Evolutionary conservation across 345 rosid species (phyloP).

Genomic region (Dimocarpus longan): DNA sequence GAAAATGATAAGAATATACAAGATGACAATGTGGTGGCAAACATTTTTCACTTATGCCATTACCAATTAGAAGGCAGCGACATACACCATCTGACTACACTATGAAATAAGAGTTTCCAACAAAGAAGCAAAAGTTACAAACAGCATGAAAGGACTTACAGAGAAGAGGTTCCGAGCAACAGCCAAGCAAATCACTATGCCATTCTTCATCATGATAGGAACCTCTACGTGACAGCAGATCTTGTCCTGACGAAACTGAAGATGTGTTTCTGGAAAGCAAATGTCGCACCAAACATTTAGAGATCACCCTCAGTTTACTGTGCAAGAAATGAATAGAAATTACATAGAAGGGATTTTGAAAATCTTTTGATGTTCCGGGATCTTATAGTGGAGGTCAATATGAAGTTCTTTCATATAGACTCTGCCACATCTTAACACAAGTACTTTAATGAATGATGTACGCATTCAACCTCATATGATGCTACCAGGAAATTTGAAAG

Average conservation of each 20-base stretch:
- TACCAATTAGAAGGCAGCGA: not conserved
- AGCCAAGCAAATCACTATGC: conserved; percentile 93
- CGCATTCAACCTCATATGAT: not conserved
- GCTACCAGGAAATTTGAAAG: not conserved
- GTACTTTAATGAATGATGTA: not conserved
- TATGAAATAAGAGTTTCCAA: not conserved
- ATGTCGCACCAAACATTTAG: conserved; percentile 23
- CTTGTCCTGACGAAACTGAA: conserved; percentile 70
- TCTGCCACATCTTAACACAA: not conserved
- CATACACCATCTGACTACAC: not conserved
- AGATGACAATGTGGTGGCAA: not conserved
- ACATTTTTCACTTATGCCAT: not conserved
- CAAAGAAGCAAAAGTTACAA: not conserved
- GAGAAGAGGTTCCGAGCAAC: conserved; percentile 89
- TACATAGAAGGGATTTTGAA: not conserved
- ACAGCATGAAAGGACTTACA: conserved; percentile 52
- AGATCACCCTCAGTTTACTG: conserved; percentile 3
- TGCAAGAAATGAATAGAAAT: conserved; percentile 13
- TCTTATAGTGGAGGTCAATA: not conserved
- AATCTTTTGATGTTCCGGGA: not conserved
- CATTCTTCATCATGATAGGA: conserved; percentile 71
- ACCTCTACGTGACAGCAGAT: conserved; percentile 63
- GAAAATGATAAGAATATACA: not conserved
- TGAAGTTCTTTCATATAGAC: not conserved
- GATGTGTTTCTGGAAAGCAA: conserved; percentile 65